Base-by-base conservation (phyloP, 805 yeast genomes). In the Candida boleticola region DNA sequence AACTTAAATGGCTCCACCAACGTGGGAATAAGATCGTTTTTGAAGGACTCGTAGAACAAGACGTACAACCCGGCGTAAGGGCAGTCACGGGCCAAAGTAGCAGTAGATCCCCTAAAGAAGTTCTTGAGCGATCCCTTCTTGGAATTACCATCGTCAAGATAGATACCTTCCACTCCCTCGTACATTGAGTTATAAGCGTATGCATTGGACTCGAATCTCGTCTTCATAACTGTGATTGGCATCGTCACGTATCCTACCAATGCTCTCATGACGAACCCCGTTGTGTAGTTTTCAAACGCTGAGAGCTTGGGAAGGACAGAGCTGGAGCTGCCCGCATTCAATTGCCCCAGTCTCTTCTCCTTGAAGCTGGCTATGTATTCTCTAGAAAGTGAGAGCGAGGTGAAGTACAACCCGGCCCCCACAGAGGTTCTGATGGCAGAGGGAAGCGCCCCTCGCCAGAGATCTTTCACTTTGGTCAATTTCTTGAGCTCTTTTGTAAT, bases 1-100 rank as follows among this genome's bases (percentile, higher is more conserved):
- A 32, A 5, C 7, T 13, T 6, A 5, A 48, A 41, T 4, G 43
- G 47, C 20, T 35, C 36, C 5, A 48, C 29, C 23, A 60, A 4
- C 3, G 47, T 33, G 3, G 92, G 89, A 5, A 83, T 43, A 3
- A 72, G 32, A 7, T 69, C 71, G 56, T 89, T 89, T 41, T 70
- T 70, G 52, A 82, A 72, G 44, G 82, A 74, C 57, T 92, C 97
- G 61, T 92, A 92, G 48, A 89, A 77, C 29, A 89, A 64, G 22
- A 93, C 89, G 55, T 93, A 92, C 3, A 93, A 57, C 0, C 99
- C 99, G 5, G 99, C 97, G 60, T 93, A 87, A 0, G 99, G 99
- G 19, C 96, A 95, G 64, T 93, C 99, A 48, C 99, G 67, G 10
- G 87, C 75, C 46, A 84, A 75, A 0, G 99, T 93, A 2, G 95